Base-by-base conservation (phyloP, 2,329 filamentous ascomycete species). In the Alternaria consortialis region DNA sequence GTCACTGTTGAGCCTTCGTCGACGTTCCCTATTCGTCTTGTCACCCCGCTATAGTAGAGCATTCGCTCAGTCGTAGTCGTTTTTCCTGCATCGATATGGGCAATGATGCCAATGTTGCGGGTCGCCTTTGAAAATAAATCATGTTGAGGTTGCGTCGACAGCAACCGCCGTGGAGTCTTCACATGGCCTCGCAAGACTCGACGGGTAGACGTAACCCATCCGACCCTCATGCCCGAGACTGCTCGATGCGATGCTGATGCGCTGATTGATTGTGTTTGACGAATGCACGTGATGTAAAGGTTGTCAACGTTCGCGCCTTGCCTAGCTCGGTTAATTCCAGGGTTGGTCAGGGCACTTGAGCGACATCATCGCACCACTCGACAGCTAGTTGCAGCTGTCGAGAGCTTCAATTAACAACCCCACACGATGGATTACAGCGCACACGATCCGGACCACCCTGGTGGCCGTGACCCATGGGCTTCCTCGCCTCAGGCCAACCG, bases 31-130 rank as follows among this genome's bases (percentile, higher is more conserved):
- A 97, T 88, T 78, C 94, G 86, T 67, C 92, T 86, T 9, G 94
- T 97, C 64, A 94, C 89, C 50, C 95, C 94, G 77, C 93, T 96
- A 74, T 97, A 97, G 76, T 93, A 98, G 74, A 99, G 90, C 94
- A 98, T 98, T 60, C 95, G 93, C 87, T 99, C 95, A 4, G 95
- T 98, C 0, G 95, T 99, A 0, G 95, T 98, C 1, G 95, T 99
- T 84, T 99, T 99, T 8, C 95, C 95, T 58, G 95, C 95, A 88
- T 98, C 95, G 67, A 99, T 97, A 79, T 99, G 95, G 61, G 95
- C 95, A 78, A 99, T 97, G 69, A 99, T 98, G 63, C 95, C 95
- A 76, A 99, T 97, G 76, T 99, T 99, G 70, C 94, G 87, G 53
- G 94, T 95, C 52, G 93, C 94, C 71, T 87, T 87, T 39, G 87